Conservation (phyloP, 768 basidiomycete species). For the Termitomyces sp. region DNA sequence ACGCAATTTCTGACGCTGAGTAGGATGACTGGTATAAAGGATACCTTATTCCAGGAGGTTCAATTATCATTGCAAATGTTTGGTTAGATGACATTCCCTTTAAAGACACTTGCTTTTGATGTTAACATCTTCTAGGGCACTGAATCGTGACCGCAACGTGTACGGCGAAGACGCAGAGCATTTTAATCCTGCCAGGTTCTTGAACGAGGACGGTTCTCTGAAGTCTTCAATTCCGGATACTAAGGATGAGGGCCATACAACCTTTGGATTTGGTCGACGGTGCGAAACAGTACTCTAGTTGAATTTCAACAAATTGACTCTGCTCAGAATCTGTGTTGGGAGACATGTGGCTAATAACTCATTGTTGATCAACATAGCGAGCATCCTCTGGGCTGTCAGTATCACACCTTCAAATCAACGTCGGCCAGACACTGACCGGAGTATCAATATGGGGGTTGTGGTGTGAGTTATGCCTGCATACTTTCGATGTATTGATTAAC, state of each 20-base stretch:
- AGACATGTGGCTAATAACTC: background rate
- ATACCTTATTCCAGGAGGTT: background rate
- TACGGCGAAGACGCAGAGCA: background rate
- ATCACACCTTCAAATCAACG: background rate
- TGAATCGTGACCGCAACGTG: background rate
- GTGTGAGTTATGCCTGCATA: background rate
- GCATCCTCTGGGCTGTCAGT: background rate
- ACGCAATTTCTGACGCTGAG: background rate
- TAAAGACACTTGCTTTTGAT: background rate
- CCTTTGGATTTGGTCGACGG: background rate
- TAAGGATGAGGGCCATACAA: background rate
- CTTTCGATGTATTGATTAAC: background rate
- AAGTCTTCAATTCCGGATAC: background rate
- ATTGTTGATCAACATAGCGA: background rate
- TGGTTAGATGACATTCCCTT: background rate
- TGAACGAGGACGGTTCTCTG: background rate
- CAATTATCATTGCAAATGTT: background rate
- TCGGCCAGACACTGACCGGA: background rate
- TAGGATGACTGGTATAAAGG: background rate
- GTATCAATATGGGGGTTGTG: background rate
- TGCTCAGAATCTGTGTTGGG: background rate
- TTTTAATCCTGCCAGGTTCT: background rate
- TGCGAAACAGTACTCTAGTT: background rate
- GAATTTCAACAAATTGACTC: background rate
- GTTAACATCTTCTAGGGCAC: background rate